Conservation (phyloP, 2,329 filamentous ascomycete genomes). For the Scytalidium sp. region DNA sequence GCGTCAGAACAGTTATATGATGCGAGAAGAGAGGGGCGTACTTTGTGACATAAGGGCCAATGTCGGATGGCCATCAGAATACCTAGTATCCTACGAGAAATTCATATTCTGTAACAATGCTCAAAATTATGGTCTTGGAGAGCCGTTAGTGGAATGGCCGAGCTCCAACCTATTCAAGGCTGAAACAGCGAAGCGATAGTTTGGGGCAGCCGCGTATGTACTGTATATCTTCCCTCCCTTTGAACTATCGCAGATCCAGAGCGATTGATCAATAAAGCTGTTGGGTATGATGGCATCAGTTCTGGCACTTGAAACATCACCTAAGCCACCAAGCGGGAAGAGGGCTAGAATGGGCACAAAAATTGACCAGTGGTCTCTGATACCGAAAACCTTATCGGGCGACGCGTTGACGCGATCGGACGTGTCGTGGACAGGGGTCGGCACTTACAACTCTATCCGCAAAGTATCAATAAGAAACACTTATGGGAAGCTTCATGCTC, state of each 20-base stretch:
- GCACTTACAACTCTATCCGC: not conserved
- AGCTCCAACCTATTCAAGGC: too few relatives aligned
- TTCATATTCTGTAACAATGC: not conserved
- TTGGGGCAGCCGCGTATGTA: too few relatives aligned
- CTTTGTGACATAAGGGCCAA: slow-evolving; percentile 22
- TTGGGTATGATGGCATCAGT: not conserved
- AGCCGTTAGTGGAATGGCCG: too few relatives aligned
- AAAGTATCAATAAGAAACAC: not conserved
- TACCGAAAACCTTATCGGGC: not conserved
- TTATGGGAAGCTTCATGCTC: not conserved
- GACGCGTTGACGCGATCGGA: slow-evolving; percentile 6
- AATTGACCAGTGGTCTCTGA: not conserved
- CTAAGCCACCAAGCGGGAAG: not conserved
- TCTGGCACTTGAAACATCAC: not conserved
- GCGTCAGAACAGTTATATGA: slow-evolving; percentile 18
- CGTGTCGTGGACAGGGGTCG: slow-evolving; percentile 4
- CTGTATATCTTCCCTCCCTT: too few relatives aligned
- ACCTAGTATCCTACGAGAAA: not conserved
- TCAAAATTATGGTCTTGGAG: not conserved
- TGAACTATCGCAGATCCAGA: too few relatives aligned
- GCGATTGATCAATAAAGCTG: not conserved
- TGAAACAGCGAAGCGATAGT: too few relatives aligned
- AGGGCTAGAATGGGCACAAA: not conserved
- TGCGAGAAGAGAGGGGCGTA: slow-evolving; percentile 13
- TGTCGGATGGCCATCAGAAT: slow-evolving; percentile 1